A percentile compares a stretch with the other conserved stretches of the same genome.
Evolutionary conservation across 495 filamentous ascomycete species (phyloP).

Genomic region (Trichoderma erinaceum): DNA sequence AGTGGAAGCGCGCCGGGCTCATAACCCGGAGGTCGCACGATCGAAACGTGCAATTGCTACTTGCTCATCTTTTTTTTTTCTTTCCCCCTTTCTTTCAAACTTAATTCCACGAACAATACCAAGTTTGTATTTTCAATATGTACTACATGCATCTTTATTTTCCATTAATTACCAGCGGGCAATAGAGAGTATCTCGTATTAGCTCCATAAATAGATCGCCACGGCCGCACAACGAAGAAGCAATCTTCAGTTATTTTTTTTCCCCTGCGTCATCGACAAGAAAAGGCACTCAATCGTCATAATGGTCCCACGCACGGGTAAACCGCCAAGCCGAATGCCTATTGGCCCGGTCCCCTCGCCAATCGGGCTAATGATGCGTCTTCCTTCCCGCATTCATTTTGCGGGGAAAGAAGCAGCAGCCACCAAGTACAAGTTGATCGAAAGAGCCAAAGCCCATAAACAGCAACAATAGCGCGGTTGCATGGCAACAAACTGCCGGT

Average conservation of each 20-base stretch:
- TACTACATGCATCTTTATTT: too few relatives aligned
- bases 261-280: background rate
- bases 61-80: background rate
- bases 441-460: constrained; percentile 13
- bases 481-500: background rate
- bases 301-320: background rate
- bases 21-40: constrained; percentile 14
- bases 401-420: background rate
- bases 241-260: background rate
- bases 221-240: background rate
- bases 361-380: background rate
- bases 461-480: constrained; percentile 17
- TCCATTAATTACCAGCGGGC: too few relatives aligned
- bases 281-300: background rate
- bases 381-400: background rate
- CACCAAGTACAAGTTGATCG: constrained; percentile 16
- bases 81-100: background rate
- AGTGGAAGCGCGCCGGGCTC: constrained; percentile 14
- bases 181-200: too few relatives aligned
- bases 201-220: background rate
- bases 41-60: constrained; percentile 14
- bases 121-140: too few relatives aligned
- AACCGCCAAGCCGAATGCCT: background rate
- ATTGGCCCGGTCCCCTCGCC: constrained; percentile 1
- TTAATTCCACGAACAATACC: background rate